phyloP scores from a whole-genome alignment of 768 basidiomycete genomes.

The Tricholoma bakamatsutake region DNA sequence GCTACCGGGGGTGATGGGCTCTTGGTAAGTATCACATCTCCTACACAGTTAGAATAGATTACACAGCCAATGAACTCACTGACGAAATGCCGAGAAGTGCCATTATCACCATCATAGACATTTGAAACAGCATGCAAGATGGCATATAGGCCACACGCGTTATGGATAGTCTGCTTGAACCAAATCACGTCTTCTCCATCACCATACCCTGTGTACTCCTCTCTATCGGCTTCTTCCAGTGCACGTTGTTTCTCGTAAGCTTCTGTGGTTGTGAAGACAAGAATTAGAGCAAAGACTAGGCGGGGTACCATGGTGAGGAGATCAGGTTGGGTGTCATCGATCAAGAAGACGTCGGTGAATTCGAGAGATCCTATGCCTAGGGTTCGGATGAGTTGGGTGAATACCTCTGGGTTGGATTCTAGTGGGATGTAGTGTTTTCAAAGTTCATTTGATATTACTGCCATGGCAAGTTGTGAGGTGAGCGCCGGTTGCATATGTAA shows the following conservation, averaged over 20 bases:
- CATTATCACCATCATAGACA: conserved; percentile 11
- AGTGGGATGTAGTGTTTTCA: conserved; percentile 28
- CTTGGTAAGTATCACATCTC: too few species aligned
- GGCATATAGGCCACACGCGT: conserved; percentile 33
- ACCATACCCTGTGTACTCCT: conserved; percentile 23
- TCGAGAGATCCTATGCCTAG: conserved; percentile 26
- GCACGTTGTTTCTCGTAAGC: conserved; percentile 14
- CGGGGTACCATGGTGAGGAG: conserved; percentile 26
- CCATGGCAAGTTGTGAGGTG: too few species aligned
- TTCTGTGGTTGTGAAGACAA: conserved; percentile 22
- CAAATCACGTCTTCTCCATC: conserved; percentile 28
- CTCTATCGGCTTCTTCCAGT: conserved; percentile 18
- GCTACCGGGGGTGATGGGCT: conserved; percentile 11
- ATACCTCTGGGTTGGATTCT: conserved; percentile 32
- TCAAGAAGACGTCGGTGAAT: conserved; percentile 29
- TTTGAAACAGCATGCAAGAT: conserved; percentile 30
- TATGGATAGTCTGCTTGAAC: conserved; percentile 32
- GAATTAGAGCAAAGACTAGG: conserved; percentile 26
- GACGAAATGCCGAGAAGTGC: conserved; percentile 11
- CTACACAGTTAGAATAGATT: neutral
- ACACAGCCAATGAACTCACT: conserved; percentile 8
- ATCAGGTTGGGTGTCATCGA: conserved; percentile 22
- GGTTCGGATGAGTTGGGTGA: conserved; percentile 27
- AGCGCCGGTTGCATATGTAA: too few species aligned
- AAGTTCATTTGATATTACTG: neutral